Percentiles rank a stretch among this genome's conserved stretches.
Evolutionary conservation across 345 rosid genomes (phyloP).

Genomic region (Theobroma cacao): DNA sequence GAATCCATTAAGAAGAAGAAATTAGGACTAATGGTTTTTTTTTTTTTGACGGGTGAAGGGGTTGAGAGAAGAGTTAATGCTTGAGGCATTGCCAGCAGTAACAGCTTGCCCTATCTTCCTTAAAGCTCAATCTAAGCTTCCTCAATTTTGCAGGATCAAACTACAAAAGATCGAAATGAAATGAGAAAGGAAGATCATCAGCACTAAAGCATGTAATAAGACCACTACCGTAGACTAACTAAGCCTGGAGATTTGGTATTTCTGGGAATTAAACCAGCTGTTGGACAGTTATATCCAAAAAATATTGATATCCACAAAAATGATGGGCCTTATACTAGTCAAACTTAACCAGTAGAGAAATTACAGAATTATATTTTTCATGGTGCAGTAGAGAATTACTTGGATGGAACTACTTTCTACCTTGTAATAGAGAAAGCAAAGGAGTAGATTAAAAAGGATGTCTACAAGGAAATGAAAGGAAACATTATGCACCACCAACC

Average conservation of each 20-base stretch:
- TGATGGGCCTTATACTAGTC: no score
- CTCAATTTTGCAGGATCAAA: conserved; percentile 69
- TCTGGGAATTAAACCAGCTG: no score
- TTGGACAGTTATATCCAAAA: no score
- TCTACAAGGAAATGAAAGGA: not conserved
- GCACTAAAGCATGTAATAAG: not conserved
- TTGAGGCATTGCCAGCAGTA: conserved; percentile 92
- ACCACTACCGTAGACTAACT: not conserved
- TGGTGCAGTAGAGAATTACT: no score
- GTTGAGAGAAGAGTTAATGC: conserved; percentile 54
- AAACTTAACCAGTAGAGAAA: no score
- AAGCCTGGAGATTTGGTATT: not conserved
- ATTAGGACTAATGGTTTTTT: no score
- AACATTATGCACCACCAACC: not conserved
- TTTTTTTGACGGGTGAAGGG: not conserved
- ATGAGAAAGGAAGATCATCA: conserved; percentile 14
- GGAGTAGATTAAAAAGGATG: no score
- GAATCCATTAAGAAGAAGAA: no score
- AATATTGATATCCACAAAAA: no score
- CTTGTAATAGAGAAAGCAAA: no score
- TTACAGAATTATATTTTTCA: no score
- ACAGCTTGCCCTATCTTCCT: conserved; percentile 74
- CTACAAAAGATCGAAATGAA: conserved; percentile 27
- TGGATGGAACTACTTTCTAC: no score
- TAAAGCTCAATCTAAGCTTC: conserved; percentile 84